Conservation (phyloP, 441 rosid genomes). For the Populus hybrid region DNA sequence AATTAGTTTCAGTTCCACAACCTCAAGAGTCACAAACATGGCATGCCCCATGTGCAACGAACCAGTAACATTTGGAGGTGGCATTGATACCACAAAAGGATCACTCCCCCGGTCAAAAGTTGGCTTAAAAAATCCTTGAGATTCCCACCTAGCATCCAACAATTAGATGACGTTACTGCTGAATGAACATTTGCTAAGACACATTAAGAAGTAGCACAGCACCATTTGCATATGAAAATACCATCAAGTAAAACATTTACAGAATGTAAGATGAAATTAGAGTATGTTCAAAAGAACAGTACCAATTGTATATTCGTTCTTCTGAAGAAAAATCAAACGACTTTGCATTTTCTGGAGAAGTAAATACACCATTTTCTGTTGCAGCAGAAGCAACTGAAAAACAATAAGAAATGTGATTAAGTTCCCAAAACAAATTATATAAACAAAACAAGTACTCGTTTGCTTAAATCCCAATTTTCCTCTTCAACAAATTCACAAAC, state of each 20-base stretch:
- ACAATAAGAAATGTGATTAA: background rate
- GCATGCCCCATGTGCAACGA: slow-evolving; percentile 99
- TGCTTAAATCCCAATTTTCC: too few relatives aligned
- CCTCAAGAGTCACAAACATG: slow-evolving; percentile 98
- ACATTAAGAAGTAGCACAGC: background rate
- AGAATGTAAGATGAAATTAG: background rate
- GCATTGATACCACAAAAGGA: slow-evolving; percentile 95
- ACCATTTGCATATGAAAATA: background rate
- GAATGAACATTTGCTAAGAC: background rate
- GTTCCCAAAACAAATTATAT: background rate
- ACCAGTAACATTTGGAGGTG: slow-evolving; percentile 99
- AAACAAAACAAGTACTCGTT: background rate
- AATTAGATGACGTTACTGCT: slow-evolving; percentile 10
- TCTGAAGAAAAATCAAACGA: slow-evolving; percentile 84
- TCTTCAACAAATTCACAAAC: too few relatives aligned
- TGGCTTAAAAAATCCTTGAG: slow-evolving; percentile 92
- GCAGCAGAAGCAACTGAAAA: slow-evolving; percentile 53
- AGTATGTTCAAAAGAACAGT: background rate
- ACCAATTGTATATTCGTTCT: slow-evolving; percentile 92
- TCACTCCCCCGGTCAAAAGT: slow-evolving; percentile 58
- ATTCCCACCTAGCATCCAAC: slow-evolving; percentile 77
- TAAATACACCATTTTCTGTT: slow-evolving; percentile 49
- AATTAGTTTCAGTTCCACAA: slow-evolving; percentile 33
- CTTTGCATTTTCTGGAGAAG: slow-evolving; percentile 80
- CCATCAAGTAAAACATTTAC: background rate